These are phyloP conservation scores for Jimgerdemannia lactiflua DNA, from an alignment of 192 early-diverging fungal genomes.

Conservation along the genomic window DNA sequence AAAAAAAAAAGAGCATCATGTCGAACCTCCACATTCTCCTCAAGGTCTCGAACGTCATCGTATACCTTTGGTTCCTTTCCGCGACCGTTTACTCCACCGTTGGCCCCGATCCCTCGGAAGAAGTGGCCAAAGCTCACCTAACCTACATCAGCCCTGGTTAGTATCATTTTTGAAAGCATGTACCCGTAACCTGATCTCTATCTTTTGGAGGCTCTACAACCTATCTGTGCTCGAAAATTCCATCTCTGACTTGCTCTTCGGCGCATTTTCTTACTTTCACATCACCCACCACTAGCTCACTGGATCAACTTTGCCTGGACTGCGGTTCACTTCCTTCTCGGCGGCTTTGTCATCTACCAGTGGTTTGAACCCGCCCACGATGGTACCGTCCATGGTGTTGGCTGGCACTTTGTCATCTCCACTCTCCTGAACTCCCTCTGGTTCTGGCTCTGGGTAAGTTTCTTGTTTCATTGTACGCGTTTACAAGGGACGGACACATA, in stretches of 20 bases:
- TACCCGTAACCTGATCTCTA: not conserved
- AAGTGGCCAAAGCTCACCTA: conserved; percentile 32
- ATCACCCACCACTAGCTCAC: conserved; percentile 23
- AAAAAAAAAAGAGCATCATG: conserved; percentile 7
- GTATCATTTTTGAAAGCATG: conserved; percentile 5
- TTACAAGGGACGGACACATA: not conserved
- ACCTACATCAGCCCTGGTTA: conserved; percentile 63
- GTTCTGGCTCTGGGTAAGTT: conserved; percentile 58
- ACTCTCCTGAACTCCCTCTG: conserved; percentile 55
- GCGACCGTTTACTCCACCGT: conserved; percentile 52
- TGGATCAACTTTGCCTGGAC: conserved; percentile 63
- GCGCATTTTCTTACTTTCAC: not conserved
- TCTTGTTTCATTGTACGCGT: conserved; percentile 4
- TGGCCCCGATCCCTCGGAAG: conserved; percentile 33
- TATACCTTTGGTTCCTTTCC: conserved; percentile 60
- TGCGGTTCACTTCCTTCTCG: conserved; percentile 57
- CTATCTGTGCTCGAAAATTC: not conserved
- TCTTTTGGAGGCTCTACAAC: not conserved
- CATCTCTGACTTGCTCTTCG: not conserved
- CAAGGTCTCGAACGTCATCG: conserved; percentile 57
- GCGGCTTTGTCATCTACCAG: conserved; percentile 63
- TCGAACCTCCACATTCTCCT: conserved; percentile 28
- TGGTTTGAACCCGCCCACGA: conserved; percentile 51
- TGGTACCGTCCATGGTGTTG: conserved; percentile 51
- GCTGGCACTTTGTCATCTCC: conserved; percentile 62